Evolutionary conservation across 495 filamentous ascomycete species (phyloP), one percentile per base, ranked within the genome.

Genomic region (Lasiosphaeris hirsuta): DNA sequence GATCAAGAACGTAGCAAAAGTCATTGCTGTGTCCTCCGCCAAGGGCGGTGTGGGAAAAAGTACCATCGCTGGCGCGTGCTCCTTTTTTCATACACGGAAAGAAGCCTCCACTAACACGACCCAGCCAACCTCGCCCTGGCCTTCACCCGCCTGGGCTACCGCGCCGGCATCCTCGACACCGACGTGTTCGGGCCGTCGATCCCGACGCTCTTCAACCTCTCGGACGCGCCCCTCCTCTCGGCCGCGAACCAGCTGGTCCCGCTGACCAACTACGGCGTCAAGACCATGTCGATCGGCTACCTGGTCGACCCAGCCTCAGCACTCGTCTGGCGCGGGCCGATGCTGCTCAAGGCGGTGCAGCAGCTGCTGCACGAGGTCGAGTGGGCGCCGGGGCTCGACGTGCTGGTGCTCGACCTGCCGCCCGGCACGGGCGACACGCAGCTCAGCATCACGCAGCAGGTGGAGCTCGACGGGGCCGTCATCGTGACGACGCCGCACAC

Each of bases 221-320:
- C 51, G 41, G 84, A 83, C 19, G 82, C 92, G 69, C 90, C 90
- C 10, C 75, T 83, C 30, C 77, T 94, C 44, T 83, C 85, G 39
- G 68, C 79, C 17, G 77, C 86, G 57, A 89, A 96, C 69, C 88
- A 88, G 61, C 79, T 99, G 7, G 52, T 97, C 18, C 95, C 95
- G 0, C 72, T 97, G 19, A 88, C 86, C n/a, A 96, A 94, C 67
- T 97, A 97, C 75, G 95, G 93, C 53, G 81, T 99, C 57, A 93
- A 95, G 71, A 92, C 89, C 40, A 97, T 97, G 94, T 96, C 90
- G 3, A 96, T 99, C 87, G 95, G 95, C 45, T 97, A 96, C 63
- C 82, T 97, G 10, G 83, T 95, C 11, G 86, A 89, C 63, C 81
- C 84, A 37, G 84, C 84, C 5, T 57, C 66, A 0, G 88, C 94